Conservation (phyloP, 768 basidiomycete genomes). For the Tulasnella sp. region DNA sequence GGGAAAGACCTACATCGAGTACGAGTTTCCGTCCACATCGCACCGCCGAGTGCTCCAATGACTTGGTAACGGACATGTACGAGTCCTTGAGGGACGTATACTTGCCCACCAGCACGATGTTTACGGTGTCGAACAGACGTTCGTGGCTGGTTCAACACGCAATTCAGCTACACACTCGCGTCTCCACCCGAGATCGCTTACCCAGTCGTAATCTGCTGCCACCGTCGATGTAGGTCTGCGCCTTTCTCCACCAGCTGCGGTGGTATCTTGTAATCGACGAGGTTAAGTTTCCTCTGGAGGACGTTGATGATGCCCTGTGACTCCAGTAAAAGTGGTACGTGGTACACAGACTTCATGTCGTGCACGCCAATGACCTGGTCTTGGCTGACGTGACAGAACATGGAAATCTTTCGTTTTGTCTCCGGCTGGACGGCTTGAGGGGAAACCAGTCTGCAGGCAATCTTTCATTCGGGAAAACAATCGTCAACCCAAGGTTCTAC, state of each 20-base stretch:
- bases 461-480: slow-evolving; percentile 52
- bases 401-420: slow-evolving; percentile 95
- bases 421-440: slow-evolving; percentile 76
- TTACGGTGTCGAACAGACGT: slow-evolving; percentile 84
- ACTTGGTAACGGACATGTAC: slow-evolving; percentile 97
- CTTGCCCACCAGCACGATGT: slow-evolving; percentile 92
- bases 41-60: slow-evolving; percentile 96
- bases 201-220: slow-evolving; percentile 87
- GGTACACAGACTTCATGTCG: slow-evolving; percentile 95
- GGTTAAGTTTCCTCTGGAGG: slow-evolving; percentile 78
- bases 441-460: slow-evolving; percentile 86
- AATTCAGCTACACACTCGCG: not conserved
- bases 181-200: slow-evolving; percentile 46
- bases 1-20: slow-evolving; percentile 62
- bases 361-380: slow-evolving; percentile 92
- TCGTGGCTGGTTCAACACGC: slow-evolving; percentile 68
- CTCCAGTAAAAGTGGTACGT: slow-evolving; percentile 89
- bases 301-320: slow-evolving; percentile 89
- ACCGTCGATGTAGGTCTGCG: slow-evolving; percentile 63
- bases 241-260: slow-evolving; percentile 65
- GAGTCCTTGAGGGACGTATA: slow-evolving; percentile 97
- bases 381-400: slow-evolving; percentile 95
- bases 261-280: slow-evolving; percentile 60
- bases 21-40: slow-evolving; percentile 82
- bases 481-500: not conserved